Conservation (phyloP, 2,329 filamentous ascomycete species). For the Cladosporium sp. region DNA sequence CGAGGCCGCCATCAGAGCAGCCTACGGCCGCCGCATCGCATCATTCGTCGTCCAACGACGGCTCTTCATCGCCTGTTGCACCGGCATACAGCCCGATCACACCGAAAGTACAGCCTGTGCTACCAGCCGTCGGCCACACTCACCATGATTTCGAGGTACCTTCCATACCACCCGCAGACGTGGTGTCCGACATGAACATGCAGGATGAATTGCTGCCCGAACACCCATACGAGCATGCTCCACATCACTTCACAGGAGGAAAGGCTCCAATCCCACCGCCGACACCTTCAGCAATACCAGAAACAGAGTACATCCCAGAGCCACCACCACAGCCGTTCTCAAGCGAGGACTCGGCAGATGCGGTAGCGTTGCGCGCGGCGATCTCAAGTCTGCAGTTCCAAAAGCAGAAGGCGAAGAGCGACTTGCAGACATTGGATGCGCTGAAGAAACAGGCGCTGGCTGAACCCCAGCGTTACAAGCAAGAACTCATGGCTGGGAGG, state of each 20-base stretch:
- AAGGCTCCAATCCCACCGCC: constrained; percentile 21
- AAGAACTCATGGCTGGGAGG: constrained; percentile 65
- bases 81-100: constrained; percentile 38
- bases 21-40: constrained; percentile 14
- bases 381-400: constrained; percentile 87
- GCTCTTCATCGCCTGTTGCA: constrained; percentile 19
- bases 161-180: constrained; percentile 13
- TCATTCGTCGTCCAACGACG: constrained; percentile 15
- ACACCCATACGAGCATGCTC: not conserved
- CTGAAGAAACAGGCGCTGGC: constrained; percentile 70
- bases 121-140: constrained; percentile 24
- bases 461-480: constrained; percentile 70
- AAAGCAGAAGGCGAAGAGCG: constrained; percentile 71
- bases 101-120: constrained; percentile 34
- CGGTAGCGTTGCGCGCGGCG: constrained; percentile 79
- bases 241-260: constrained; percentile 4
- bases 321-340: constrained; percentile 49
- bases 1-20: constrained; percentile 24
- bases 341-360: constrained; percentile 70
- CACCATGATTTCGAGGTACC: constrained; percentile 17
- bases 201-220: constrained; percentile 5
- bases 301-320: constrained; percentile 41
- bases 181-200: constrained; percentile 13
- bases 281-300: constrained; percentile 21
- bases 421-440: constrained; percentile 68